Evolutionary conservation across 2,329 filamentous ascomycete genomes (phyloP), one percentile per base, ranked within the genome.

Genomic region (Fusarium hostae): DNA sequence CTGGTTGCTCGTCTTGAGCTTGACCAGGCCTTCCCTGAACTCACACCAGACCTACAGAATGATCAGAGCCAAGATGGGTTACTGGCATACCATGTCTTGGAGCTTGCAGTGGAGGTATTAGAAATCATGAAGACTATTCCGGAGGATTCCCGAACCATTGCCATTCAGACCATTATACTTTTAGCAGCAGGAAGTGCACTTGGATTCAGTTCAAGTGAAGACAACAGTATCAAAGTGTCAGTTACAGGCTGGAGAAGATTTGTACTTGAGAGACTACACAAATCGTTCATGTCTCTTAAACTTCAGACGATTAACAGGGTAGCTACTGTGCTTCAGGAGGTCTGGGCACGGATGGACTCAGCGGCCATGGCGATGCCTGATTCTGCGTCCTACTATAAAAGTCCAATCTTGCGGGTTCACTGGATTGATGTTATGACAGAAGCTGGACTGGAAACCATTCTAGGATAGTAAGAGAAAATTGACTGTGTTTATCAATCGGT

Each of bases 381-480:
- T 1, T 39, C n/a, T 10, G 8, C 2, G 5, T 4, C 10, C 4
- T 12, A 5, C 9, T 10, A 9, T 6, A 24, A 22, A 26, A 41
- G 35, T 34, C 28, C 52, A 7, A 6, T 30, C 12, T 15, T 24
- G 9, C 11, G 26, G 1, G 13, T 43, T 32, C 43, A 63, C 37
- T 63, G 60, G 55, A 63, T 60, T 12, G 37, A 32, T 20, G 30
- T 60, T 5, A 60, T 63, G 55, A 18, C 35, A 22, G 44, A 60
- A 40, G 41, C n/a, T 9, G 40, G 26, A 3, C 11, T 63, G 3
- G 55, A 63, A 3, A 60, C 60, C 3, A 63, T 63, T 24, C 43
- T 60, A 3, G 44, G 55, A 16, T 63, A 10, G 16, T 16, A 15
- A 24, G 0, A 24, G 7, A 9, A 18, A 20, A n/a, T 22, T 12